Conservation (phyloP, 2,329 filamentous ascomycete species). For the Fusarium sp. region DNA sequence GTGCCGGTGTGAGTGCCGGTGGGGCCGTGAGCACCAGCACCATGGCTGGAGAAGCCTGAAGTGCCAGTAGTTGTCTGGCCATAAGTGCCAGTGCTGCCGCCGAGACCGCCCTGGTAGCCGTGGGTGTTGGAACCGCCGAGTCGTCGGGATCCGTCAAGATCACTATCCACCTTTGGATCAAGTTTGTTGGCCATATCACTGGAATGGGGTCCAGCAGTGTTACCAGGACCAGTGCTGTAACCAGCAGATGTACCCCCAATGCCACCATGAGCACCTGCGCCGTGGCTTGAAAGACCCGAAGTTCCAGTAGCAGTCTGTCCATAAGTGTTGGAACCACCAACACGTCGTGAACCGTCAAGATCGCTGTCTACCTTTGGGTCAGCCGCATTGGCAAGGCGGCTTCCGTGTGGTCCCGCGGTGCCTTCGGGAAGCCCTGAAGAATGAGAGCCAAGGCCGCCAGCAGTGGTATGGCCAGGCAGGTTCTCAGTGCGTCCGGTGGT, state of each 20-base stretch:
- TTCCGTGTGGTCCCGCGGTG: too few species aligned
- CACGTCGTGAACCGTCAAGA: neutral
- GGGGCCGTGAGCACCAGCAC: constrained; percentile 24
- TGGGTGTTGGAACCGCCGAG: neutral
- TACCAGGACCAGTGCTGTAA: neutral
- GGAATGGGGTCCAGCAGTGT: neutral
- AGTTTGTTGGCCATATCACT: neutral
- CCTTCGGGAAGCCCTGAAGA: too few species aligned
- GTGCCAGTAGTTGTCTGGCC: constrained; percentile 26
- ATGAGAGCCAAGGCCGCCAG: neutral
- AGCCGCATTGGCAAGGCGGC: neutral
- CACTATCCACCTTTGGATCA: neutral
- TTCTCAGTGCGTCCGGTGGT: neutral
- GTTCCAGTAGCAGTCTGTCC: constrained; percentile 26
- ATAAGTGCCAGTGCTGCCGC: constrained; percentile 9
- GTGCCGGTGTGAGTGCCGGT: neutral
- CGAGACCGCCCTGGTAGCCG: neutral
- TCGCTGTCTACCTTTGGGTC: neutral
- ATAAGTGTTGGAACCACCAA: too few species aligned
- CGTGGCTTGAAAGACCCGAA: constrained; percentile 17
- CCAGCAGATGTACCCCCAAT: neutral
- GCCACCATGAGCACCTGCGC: constrained; percentile 22
- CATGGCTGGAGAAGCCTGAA: constrained; percentile 18
- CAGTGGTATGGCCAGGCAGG: neutral
- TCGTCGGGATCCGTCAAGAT: neutral